Conservation (phyloP, 345 rosid species). For the Populus euphratica region DNA sequence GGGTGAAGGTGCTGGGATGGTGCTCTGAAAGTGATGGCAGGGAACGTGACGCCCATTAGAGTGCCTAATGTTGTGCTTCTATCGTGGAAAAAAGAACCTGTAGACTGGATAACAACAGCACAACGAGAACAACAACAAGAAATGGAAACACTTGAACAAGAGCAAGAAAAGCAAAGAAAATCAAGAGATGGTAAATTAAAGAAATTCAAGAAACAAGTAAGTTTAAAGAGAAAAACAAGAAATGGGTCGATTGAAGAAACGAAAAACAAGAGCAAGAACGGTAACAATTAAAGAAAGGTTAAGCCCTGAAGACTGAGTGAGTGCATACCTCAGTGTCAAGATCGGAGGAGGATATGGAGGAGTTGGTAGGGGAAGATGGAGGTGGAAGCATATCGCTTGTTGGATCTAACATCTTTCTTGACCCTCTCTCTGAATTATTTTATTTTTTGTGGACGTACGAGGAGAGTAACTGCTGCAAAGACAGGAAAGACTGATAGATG, state of each 20-base stretch:
- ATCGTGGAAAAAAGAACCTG: slow-evolving; percentile 93
- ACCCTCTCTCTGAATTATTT: background rate
- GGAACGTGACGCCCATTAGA: slow-evolving; percentile 80
- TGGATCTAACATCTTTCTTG: slow-evolving; percentile 48
- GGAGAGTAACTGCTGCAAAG: background rate
- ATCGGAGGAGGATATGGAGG: slow-evolving; percentile 89
- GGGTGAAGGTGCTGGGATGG: slow-evolving; percentile 47
- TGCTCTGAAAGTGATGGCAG: slow-evolving; percentile 61
- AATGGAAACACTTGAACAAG: background rate
- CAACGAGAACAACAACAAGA: background rate
- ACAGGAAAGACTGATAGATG: background rate
- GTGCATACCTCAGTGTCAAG: slow-evolving; percentile 80
- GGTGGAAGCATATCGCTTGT: slow-evolving; percentile 39
- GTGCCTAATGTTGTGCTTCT: slow-evolving; percentile 93
- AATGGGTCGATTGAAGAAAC: background rate
- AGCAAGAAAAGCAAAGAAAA: background rate
- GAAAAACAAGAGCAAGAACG: background rate
- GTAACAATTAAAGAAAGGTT: background rate
- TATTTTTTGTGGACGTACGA: background rate
- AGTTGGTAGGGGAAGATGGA: slow-evolving; percentile 65
- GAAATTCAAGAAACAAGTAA: background rate
- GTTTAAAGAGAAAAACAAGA: background rate
- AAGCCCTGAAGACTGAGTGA: background rate
- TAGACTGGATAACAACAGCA: slow-evolving; percentile 46
- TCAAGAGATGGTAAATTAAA: background rate